A percentile compares a stretch with the other conserved stretches of the same genome.
Evolutionary conservation across 257 asterid genomes (phyloP).

Genomic region (Nemophila menziesii): DNA sequence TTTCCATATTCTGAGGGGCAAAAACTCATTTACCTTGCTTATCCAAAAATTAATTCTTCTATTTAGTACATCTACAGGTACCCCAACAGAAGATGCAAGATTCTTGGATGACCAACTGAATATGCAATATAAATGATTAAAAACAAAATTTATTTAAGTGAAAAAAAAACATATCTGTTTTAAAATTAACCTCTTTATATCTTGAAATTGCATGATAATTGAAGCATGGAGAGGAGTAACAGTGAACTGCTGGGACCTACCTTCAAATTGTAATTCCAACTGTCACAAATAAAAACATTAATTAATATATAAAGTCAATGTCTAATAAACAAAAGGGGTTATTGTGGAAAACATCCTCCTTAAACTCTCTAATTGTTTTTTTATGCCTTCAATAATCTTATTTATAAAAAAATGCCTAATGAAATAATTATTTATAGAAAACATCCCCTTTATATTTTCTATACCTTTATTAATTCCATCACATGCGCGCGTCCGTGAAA

Average conservation of each 20-base stretch:
- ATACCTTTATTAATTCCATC: too few relatives aligned
- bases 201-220: constrained; percentile 82
- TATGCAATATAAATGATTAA: constrained; percentile 2
- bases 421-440: too few relatives aligned
- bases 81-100: constrained; percentile 82
- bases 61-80: constrained; percentile 61
- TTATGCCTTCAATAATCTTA: too few relatives aligned
- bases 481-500: too few relatives aligned
- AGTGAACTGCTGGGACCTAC: constrained; percentile 52
- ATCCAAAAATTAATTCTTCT: constrained; percentile 80
- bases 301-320: constrained; percentile 8
- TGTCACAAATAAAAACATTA: too few relatives aligned
- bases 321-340: background rate
- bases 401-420: too few relatives aligned
- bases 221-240: constrained; percentile 94
- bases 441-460: too few relatives aligned
- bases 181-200: constrained; percentile 54
- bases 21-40: constrained; percentile 48
- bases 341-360: too few relatives aligned
- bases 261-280: constrained; percentile 96
- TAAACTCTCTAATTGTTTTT: too few relatives aligned
- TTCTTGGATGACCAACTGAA: constrained; percentile 77
- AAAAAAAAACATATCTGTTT: constrained; percentile 1
- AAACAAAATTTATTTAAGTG: background rate
- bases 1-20: background rate